Conservation (phyloP, 1,284 basidiomycete genomes). For the Cutaneotrichosporon sp. region DNA sequence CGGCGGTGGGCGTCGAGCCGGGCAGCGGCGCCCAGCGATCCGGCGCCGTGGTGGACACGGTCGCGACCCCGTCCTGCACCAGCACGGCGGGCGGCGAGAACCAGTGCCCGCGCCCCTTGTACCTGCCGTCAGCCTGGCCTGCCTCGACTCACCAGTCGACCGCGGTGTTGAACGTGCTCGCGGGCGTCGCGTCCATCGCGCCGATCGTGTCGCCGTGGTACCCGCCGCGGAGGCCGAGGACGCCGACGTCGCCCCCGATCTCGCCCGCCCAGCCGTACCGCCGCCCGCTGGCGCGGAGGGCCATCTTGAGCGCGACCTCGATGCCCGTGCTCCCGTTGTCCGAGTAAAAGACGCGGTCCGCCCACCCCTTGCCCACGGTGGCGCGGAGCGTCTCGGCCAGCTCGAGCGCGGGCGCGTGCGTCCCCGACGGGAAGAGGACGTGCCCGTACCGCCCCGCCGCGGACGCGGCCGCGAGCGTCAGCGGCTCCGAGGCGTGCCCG, state of each 20-base stretch:
- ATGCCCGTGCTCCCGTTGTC: constrained; percentile 96
- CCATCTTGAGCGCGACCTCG: constrained; percentile 98
- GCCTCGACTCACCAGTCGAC: constrained; percentile 89
- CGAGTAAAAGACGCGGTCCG: constrained; percentile 84
- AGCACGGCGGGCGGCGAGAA: constrained; percentile 81
- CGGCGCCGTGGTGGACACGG: constrained; percentile 60
- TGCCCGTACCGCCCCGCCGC: constrained; percentile 95
- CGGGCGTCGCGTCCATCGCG: constrained; percentile 90
- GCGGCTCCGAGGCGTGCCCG: constrained; percentile 75
- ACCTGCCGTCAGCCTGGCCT: constrained; percentile 53
- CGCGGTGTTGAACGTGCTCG: constrained; percentile 73
- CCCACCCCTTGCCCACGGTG: constrained; percentile 74
- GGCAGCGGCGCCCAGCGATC: constrained; percentile 42
- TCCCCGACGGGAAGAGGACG: constrained; percentile 90
- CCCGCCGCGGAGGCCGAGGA: constrained; percentile 86
- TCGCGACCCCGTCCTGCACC: constrained; percentile 64
- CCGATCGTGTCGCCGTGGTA: constrained; percentile 99
- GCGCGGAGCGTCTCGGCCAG: constrained; percentile 47
- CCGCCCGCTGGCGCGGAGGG: constrained; percentile 69
- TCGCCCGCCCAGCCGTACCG: constrained; percentile 55
- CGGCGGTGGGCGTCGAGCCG: constrained; percentile 12
- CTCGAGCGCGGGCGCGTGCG: constrained; percentile 76
- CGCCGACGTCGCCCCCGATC: constrained; percentile 61
- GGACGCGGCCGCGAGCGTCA: constrained; percentile 81
- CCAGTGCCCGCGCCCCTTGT: constrained; percentile 89